A percentile compares a stretch with the other conserved stretches of the same genome.
These are phyloP conservation scores for Pestalotiopsis sp. DNA, from an alignment of 2,329 filamentous ascomycete genomes.

Conservation along the genomic window DNA sequence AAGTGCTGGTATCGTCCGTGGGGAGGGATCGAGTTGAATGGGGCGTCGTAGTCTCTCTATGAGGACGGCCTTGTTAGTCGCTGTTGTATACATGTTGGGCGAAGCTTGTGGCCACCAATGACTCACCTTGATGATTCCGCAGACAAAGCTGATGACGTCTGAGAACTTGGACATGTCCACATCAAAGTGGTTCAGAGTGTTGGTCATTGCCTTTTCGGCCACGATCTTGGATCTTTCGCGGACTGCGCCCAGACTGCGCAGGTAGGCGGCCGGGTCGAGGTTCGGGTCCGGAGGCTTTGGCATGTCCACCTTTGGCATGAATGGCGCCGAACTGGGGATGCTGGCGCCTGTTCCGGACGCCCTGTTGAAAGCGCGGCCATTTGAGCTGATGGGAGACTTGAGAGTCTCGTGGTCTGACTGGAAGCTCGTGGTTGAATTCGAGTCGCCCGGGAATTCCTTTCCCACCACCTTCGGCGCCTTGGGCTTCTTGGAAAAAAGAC, in stretches of 20 bases:
- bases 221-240: slow-evolving; percentile 76
- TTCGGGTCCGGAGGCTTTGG: slow-evolving; percentile 16
- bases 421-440: slow-evolving; percentile 15
- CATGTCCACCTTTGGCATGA: slow-evolving; percentile 14
- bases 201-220: slow-evolving; percentile 72
- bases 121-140: slow-evolving; percentile 89
- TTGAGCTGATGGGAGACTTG: slow-evolving; percentile 13
- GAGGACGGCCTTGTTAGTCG: background rate
- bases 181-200: slow-evolving; percentile 81
- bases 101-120: background rate
- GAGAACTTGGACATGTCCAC: slow-evolving; percentile 83
- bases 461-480: slow-evolving; percentile 13
- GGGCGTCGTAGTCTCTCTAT: slow-evolving; percentile 33
- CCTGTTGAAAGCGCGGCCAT: slow-evolving; percentile 7
- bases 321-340: slow-evolving; percentile 11
- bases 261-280: slow-evolving; percentile 58
- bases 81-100: background rate
- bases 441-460: slow-evolving; percentile 10
- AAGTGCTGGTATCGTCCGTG: slow-evolving; percentile 87
- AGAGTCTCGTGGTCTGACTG: slow-evolving; percentile 12
- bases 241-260: slow-evolving; percentile 86
- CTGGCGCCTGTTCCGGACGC: slow-evolving; percentile 8
- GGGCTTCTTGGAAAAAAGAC: slow-evolving; percentile 16
- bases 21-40: slow-evolving; percentile 68
- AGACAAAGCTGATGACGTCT: slow-evolving; percentile 82